Evolutionary conservation across 768 basidiomycete genomes (phyloP), one percentile per base, ranked within the genome.

Genomic region (Russula olivacea): DNA sequence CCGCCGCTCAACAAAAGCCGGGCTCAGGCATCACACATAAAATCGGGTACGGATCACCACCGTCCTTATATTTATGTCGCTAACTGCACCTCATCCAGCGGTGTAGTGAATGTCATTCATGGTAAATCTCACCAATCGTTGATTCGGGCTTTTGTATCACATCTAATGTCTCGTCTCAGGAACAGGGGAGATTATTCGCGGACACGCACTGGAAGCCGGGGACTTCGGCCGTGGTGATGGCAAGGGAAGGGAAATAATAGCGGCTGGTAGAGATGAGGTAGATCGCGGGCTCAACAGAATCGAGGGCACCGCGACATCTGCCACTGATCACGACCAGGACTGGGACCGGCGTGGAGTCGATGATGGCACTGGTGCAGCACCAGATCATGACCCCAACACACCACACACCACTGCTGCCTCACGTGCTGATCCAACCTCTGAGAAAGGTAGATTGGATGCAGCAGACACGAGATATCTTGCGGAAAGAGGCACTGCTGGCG

Each of bases 211-310:
- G 10, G 11, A 38, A 17, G 36, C 23, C 11, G 8, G 11, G 9
- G 52, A 63, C 6, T 7, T 2, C n/a, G 17, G 36, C 9, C 56
- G 15, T 10, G 62, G 47, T 5, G 0, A 40, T 7, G 38, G 38
- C 4, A 17, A 17, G 1, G 52, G 57, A 12, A 55, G 25, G 36
- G 52, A 11, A 4, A 49, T 59, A 28, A 47, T 52, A 14, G n/a
- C 51, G 17, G 52, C 57, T 14, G 62, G 45, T 10, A 63, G 40
- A 59, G 57, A 58, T 1, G 52, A 55, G 57, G n/a, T 63, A 5
- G 28, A 49, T 30, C 57, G 47, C 10, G 62, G 57, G 28, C 58
- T 58, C 19, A 8, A 21, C n/a, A 63, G 49, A 49, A 3, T 63
- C 25, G 48, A 58, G 34, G 43, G 51, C 14, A 5, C 28, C 25